Evolutionary conservation across 2,329 filamentous ascomycete species (phyloP), one percentile per base, ranked within the genome.

Genomic region (Phyllosticta ampelicida): DNA sequence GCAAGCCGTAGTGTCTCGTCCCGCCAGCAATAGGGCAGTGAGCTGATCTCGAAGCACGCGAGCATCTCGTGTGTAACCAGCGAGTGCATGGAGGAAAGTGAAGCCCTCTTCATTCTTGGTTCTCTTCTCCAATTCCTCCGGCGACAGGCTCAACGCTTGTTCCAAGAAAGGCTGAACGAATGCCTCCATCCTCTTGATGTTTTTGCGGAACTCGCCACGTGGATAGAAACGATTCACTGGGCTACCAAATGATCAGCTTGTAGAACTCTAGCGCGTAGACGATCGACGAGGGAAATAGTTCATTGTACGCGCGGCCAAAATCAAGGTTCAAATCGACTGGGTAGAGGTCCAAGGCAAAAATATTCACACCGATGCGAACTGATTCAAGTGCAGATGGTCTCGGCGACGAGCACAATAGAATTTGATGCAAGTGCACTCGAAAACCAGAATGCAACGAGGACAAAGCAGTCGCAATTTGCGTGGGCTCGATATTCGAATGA

Each of bases 81-180:
- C 89, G 2, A 96, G 81, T 28, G 89, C 87, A 72, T 96, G 87
- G 19, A 96, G 80, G 74, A 96, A 95, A 1, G 87, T 95, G 71
- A 94, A 91, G 52, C 80, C 81, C 62, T 80, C 75, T 67, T 88
- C 86, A 9, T 82, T 82, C 67, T 88, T 90, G 58, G 81, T 81
- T 73, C 87, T 89, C 61, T 83, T 79, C 53, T 85, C 83, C 1
- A 95, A 81, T 70, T 96, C 88, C 29, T 83, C 82, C 0, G 82
- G 80, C 1, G 81, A 82, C 30, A 95, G 79, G 4, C 77, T 77
- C 6, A 95, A 80, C 0, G 88, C 83, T 10, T 81, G 79, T 55
- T 91, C 84, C 67, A 96, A 91, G 72, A 87, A 95, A 9, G 80
- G 80, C 68, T 86, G 82, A 56, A 95, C 82, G 65, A 95, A 92